Base-by-base conservation (phyloP, 805 yeast genomes). In the Kurtzmaniella cleridarum region DNA sequence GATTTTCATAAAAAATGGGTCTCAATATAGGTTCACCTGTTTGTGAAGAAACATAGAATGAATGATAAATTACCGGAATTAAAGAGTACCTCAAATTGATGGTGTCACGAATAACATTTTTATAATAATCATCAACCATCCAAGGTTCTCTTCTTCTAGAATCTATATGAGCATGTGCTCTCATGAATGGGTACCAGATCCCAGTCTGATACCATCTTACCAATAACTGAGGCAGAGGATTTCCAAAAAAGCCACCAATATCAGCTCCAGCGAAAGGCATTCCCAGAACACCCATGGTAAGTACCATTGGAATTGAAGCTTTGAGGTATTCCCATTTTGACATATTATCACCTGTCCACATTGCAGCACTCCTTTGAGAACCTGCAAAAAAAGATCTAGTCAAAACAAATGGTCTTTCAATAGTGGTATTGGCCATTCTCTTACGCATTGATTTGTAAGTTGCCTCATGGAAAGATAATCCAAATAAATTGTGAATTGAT, bases 291-390 rank as follows among this genome's bases (percentile, higher is more conserved):
- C 89, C 88, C 47, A 81, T 74, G 3, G 95, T 85, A 42, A 93
- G 67, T 12, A 87, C 60, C 96, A 89, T 90, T 5, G 98, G 96
- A 33, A 88, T 73, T 0, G 96, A 86, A 4, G 77, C 71, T 48
- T 74, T 71, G 44, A 93, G 69, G 52, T 88, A 84, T 45, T 83
- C 93, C 98, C 98, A 93, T 48, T 75, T 81, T 2, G 96, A 87
- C 75, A 78, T 82, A 59, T 91, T 93, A 59, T 93, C 99, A 33
- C 99, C 99, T 0, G 96, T 88, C 99, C 98, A 93, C 78, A 85
- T 82, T 0, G 98, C 96, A 0, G 93, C 81, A 0, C 93, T 71
- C 49, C 90, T 73, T 61, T 93, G 98, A 2, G 96, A 86, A 0
- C 98, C 98, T 0, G 97, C 75, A 56, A 73, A 93, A 58, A 76